phyloP scores from a whole-genome alignment of 495 filamentous ascomycete species.

The Pseudotulostoma volvatum region DNA sequence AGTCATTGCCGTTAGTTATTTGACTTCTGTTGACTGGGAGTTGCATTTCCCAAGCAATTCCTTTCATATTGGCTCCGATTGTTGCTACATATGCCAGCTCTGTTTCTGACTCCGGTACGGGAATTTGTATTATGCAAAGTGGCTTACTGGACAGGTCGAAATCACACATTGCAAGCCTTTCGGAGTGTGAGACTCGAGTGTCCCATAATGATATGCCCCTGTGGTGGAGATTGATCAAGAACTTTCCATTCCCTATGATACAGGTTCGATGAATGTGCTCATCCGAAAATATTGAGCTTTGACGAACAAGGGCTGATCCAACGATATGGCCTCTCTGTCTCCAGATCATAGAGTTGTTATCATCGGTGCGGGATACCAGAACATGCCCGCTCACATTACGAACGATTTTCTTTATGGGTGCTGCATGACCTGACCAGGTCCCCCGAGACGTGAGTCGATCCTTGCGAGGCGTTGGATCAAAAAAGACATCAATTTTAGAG shows the following conservation, averaged over 20 bases:
- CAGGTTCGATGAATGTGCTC: conserved; percentile 74
- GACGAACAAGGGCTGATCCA: conserved; percentile 40
- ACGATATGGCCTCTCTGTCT: conserved; percentile 36
- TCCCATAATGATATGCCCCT: conserved; percentile 71
- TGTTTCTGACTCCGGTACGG: conserved; percentile 37
- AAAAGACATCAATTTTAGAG: conserved; percentile 58
- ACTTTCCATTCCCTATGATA: conserved; percentile 55
- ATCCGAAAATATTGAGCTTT: conserved; percentile 51
- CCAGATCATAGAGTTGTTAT: conserved; percentile 75
- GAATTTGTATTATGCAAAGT: conserved; percentile 67
- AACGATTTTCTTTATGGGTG: conserved; percentile 66
- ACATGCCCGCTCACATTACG: conserved; percentile 66
- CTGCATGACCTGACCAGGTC: conserved; percentile 74
- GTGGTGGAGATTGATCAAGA: conserved; percentile 67
- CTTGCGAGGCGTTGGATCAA: conserved; percentile 58
- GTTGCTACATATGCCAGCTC: conserved; percentile 52
- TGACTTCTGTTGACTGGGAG: conserved; percentile 20
- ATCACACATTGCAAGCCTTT: conserved; percentile 36
- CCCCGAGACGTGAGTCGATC: conserved; percentile 41
- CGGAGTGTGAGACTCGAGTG: conserved; percentile 38
- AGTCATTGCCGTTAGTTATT: conserved; percentile 10
- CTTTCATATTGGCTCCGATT: conserved; percentile 65
- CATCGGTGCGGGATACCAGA: conserved; percentile 62
- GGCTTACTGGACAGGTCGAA: conserved; percentile 57
- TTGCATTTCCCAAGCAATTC: conserved; percentile 70